Evolutionary conservation across 2,329 filamentous ascomycete genomes (phyloP), one percentile per base, ranked within the genome.

Genomic region (Trichoderma sp.): DNA sequence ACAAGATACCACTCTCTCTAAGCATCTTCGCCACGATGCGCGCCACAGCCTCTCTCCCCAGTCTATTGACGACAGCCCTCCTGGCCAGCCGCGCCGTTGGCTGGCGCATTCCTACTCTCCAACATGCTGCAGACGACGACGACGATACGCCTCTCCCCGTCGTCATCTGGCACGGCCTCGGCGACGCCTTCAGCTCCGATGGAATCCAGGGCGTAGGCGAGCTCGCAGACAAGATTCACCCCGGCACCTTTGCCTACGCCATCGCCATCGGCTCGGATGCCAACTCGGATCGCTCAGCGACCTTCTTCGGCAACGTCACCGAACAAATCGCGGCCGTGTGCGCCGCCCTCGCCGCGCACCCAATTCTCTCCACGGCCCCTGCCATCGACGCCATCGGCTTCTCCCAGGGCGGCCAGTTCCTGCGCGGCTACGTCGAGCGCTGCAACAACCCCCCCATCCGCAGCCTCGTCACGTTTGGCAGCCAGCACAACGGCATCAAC

Each of bases 391-490:
- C 94, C 39, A 82, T 99, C 43, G 96, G 96, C 32, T 97, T 99
- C 83, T 96, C 92, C 16, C 96, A 99, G 80, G 96, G 96, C 71
- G 96, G 96, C 1, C 93, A 97, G 79, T 97, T 99, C 82, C 86
- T 99, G n/a, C 90, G 96, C 69, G 96, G 87, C 28, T 94, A 97
- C 78, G 84, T 97, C 72, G 90, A 99, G 84, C 87, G 93, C 54
- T 99, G 96, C 84, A 96, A 94, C 78, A 76, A 75, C 39, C 90
- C 93, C 0, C 89, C 88, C 4, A 87, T 97, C 14, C 87, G 89
- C 72, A 94, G 88, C 77, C 86, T 97, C 46, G 87, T 97, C 71
- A 97, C 94, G 1, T 96, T 96, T 75, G 94, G 94, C 71, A 91
- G 89, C 76, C 94, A 96, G 82, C 94, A 97, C 81, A 96, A 95